Base-by-base conservation (phyloP, 1,139 yeast genomes). In the Hansenula lynferdii region DNA sequence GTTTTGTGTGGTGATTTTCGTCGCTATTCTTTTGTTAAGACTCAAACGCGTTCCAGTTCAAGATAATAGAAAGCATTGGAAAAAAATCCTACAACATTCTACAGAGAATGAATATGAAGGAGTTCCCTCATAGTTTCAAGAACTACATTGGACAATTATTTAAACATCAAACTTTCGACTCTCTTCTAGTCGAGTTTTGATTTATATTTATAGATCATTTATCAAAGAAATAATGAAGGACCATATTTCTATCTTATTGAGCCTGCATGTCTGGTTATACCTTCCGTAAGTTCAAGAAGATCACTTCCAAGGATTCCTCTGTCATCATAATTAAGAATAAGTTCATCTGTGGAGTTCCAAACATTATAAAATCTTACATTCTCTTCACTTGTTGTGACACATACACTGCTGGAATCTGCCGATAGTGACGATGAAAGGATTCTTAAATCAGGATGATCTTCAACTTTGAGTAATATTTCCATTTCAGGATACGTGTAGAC, bases 371-470 rank as follows among this genome's bases (percentile, higher is more conserved):
- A 79, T 40, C 92, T 61, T 2, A 87, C 74, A 0, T 92, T 80
- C 42, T 80, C 80, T 57, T 85, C 95, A 53, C 80, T 85, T 2
- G 86, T 69, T 1, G 92, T 90, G 3, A 84, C 77, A 45, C 92
- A 83, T 0, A 87, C 62, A 0, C 77, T 67, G 15, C 69, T 65
- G 15, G 67, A 67, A 52, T 79, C 80, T 2, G 89, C 86, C 4
- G 94, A 82, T 9, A 72, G 48, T 3, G 76, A 77, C 0, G 94
- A 79, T 45, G 86, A 75, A 29, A 85, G 57, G 0, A 81, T 77
- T 43, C 96, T 66, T 30, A 77, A 54, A 39, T 75, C 75, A 3
- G 70, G 56, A 1, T 69, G 58, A 0, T 82, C 71, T n/a, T 70
- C 71, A 1, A 81, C 81, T 40, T 72, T 72, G 4, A 69, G 52